Percentiles rank a stretch among this genome's conserved stretches.
These are phyloP conservation scores for Drosera capensis DNA, from an alignment of 148 eudicot species.

Conservation along the genomic window DNA sequence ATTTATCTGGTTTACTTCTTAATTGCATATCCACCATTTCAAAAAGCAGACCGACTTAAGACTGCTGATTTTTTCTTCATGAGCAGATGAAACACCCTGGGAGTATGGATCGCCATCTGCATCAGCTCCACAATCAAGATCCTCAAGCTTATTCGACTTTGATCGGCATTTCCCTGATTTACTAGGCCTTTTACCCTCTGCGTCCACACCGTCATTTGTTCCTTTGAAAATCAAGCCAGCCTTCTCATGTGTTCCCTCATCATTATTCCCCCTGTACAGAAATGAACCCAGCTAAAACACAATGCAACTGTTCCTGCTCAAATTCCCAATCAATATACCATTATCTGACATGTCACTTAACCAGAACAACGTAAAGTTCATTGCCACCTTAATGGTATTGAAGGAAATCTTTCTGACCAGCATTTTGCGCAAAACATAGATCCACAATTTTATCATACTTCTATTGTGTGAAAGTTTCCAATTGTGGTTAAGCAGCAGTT, in stretches of 20 bases:
- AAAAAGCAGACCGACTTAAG: conserved; percentile 72
- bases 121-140: conserved; percentile 69
- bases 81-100: conserved; percentile 62
- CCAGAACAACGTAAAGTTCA: too few species aligned
- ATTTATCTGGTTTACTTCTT: too few species aligned
- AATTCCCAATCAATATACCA: neutral
- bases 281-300: neutral
- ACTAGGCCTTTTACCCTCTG: conserved; percentile 47
- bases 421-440: too few species aligned
- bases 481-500: too few species aligned
- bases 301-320: neutral
- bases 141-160: conserved; percentile 53
- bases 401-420: too few species aligned
- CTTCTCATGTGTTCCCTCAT: conserved; percentile 34
- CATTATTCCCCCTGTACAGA: conserved; percentile 29
- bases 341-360: too few species aligned
- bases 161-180: conserved; percentile 63
- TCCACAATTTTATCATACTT: too few species aligned
- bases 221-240: conserved; percentile 32
- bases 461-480: too few species aligned
- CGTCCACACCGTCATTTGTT: conserved; percentile 32
- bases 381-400: too few species aligned
- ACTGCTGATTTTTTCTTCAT: conserved; percentile 98
- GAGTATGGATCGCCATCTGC: conserved; percentile 79
- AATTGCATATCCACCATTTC: too few species aligned